Evolutionary conservation across 371 early-diverging fungal genomes (phyloP).

Genomic region (Mucor indicus): DNA sequence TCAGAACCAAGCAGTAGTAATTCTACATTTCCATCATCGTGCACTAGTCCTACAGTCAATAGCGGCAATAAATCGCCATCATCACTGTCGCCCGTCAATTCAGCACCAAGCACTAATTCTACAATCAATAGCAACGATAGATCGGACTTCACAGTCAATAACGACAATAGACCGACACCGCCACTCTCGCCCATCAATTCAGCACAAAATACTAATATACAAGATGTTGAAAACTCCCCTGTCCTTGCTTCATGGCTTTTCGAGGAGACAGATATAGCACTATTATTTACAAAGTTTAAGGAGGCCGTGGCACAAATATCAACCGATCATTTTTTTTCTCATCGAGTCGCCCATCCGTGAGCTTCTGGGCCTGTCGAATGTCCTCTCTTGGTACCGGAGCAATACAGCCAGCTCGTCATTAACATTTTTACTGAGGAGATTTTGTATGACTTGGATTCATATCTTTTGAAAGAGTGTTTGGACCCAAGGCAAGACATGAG

Average conservation of each 20-base stretch:
- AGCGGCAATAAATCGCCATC: conserved; percentile 3
- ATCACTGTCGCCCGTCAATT: background rate
- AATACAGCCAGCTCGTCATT: conserved; percentile 11
- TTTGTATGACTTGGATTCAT: conserved; percentile 3
- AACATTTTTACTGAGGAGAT: conserved; percentile 11
- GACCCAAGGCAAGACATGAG: conserved; percentile 11
- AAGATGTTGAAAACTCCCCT: conserved; percentile 14
- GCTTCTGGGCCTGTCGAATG: conserved; percentile 12
- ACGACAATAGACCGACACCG: conserved; percentile 4
- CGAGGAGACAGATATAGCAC: conserved; percentile 6
- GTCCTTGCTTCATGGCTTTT: conserved; percentile 15
- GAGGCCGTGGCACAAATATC: conserved; percentile 11
- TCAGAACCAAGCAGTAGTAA: conserved; percentile 14
- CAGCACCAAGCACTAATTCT: conserved; percentile 8
- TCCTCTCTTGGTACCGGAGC: conserved; percentile 13
- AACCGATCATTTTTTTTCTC: conserved; percentile 10
- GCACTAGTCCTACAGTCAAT: conserved; percentile 15
- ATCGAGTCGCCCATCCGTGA: conserved; percentile 21
- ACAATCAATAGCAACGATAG: conserved; percentile 11
- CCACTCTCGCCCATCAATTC: conserved; percentile 13
- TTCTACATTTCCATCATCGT: conserved; percentile 10
- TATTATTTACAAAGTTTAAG: conserved; percentile 13
- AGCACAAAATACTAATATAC: conserved; percentile 13
- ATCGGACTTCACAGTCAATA: conserved; percentile 8
- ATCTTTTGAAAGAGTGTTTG: conserved; percentile 13